These are phyloP conservation scores for Gossypioides kirkii DNA, from an alignment of 345 rosid species.

Conservation along the genomic window DNA sequence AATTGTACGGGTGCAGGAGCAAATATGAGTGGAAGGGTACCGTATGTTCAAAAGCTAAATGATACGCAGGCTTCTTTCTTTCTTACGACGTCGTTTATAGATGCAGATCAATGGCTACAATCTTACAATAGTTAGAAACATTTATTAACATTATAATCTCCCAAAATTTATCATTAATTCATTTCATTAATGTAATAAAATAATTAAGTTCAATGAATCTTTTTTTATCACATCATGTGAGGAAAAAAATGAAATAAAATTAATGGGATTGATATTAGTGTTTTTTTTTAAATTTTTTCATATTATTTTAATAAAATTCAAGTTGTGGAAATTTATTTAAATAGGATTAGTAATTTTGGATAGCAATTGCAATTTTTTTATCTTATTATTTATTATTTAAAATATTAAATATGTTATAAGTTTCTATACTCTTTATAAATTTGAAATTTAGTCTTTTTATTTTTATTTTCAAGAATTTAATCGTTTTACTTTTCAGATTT, in stretches of 20 bases:
- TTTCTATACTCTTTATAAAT: too few relatives aligned
- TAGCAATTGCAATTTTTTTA: too few relatives aligned
- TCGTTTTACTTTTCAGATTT: too few relatives aligned
- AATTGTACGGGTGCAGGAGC: constrained; percentile 78
- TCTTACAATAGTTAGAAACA: constrained; percentile 9
- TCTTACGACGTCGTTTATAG: constrained; percentile 49
- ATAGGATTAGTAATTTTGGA: not conserved
- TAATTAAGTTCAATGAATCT: not conserved
- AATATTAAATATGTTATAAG: too few relatives aligned
- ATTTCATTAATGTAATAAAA: not conserved
- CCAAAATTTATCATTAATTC: not conserved
- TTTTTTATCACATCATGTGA: too few relatives aligned
- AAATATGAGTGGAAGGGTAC: constrained; percentile 40
- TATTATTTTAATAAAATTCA: too few relatives aligned
- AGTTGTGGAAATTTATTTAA: not conserved
- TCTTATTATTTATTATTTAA: too few relatives aligned
- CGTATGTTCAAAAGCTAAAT: constrained; percentile 60
- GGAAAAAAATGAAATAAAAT: not conserved
- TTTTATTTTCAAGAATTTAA: too few relatives aligned
- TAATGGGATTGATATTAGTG: not conserved
- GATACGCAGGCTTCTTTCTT: constrained; percentile 56
- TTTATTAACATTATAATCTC: not conserved
- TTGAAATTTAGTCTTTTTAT: too few relatives aligned
- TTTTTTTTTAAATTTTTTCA: too few relatives aligned
- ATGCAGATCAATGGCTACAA: constrained; percentile 77